Evolutionary conservation across 2,329 filamentous ascomycete genomes (phyloP).

Genomic region (Huntiella savannae): DNA sequence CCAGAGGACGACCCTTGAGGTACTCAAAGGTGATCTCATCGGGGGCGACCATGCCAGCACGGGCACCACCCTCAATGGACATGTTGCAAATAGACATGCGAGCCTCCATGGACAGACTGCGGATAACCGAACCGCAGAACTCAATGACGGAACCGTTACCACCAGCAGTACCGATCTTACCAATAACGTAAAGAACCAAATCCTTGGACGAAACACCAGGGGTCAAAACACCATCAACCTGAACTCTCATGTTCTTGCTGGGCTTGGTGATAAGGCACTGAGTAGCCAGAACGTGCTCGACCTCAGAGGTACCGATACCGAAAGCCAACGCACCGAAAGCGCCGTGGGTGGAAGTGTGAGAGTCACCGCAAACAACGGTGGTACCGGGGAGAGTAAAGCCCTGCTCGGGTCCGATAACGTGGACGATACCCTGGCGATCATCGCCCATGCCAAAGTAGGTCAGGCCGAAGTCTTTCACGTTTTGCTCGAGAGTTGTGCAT

Average conservation of each 20-base stretch:
- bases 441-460: conserved; percentile 95
- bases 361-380: conserved; percentile 93
- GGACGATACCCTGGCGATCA: conserved; percentile 93
- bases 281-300: conserved; percentile 93
- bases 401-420: conserved; percentile 96
- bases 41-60: conserved; percentile 91
- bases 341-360: conserved; percentile 93
- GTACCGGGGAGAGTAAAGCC: conserved; percentile 95
- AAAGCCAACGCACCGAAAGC: conserved; percentile 90
- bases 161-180: conserved; percentile 82
- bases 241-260: conserved; percentile 97
- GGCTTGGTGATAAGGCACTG: conserved; percentile 87
- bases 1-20: conserved; percentile 75
- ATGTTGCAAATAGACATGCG: conserved; percentile 99
- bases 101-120: conserved; percentile 79
- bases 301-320: conserved; percentile 94
- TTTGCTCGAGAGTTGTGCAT: conserved; percentile 90
- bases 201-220: conserved; percentile 94
- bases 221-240: conserved; percentile 76
- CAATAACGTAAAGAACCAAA: conserved; percentile 81
- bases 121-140: conserved; percentile 89
- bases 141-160: conserved; percentile 91
- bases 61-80: conserved; percentile 89
- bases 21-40: conserved; percentile 92
- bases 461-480: conserved; percentile 88